Base-by-base conservation (phyloP, 73 alveolate genomes). In the Paramecium biaurelia region DNA sequence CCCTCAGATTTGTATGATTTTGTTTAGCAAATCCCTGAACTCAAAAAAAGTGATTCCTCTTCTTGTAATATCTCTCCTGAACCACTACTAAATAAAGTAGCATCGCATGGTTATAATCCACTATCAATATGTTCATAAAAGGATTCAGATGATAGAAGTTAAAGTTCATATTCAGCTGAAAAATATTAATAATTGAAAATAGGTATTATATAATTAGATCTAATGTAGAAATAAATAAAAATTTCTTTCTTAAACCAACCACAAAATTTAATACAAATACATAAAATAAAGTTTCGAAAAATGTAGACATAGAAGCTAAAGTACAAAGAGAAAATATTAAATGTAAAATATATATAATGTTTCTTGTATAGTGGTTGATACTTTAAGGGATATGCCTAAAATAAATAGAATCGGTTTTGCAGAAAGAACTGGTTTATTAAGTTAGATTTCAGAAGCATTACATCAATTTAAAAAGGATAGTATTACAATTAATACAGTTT, bases 101-200 rank as follows among this genome's bases (percentile, higher is more conserved):
- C 84, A 63, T 63, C 84, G 2, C 45, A 32, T 63, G 84, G 84
- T 14, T 63, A 63, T n/a, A 63, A 63, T 63, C 84, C 84, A 11
- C 26, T 63, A 3, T 63, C 24, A 9, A 5, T 63, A 3, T 63
- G 84, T 26, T 32, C 84, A 63, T 63, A 12, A 18, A 63, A 63
- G 24, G 84, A 63, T 32, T 63, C 84, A 9, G 84, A 63, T 63
- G 84, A 63, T 14, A 63, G 26, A 26, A 63, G 84, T 63, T 63
- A 63, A 63, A 30, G 30, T 63, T 26, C 84, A 63, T 63, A 10
- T 30, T 63, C 84, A 26, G 12, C 84, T 10, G 84, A 63, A 63
- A 63, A 63, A 63, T 63, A 63, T 26, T 63, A 63, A 32, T 32
- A 63, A 63, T 63, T 63, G 45, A 63, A 63, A 63, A 63, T 63